These are phyloP conservation scores for Saturnispora galanensis DNA, from an alignment of 805 yeast genomes.

Conservation along the genomic window DNA sequence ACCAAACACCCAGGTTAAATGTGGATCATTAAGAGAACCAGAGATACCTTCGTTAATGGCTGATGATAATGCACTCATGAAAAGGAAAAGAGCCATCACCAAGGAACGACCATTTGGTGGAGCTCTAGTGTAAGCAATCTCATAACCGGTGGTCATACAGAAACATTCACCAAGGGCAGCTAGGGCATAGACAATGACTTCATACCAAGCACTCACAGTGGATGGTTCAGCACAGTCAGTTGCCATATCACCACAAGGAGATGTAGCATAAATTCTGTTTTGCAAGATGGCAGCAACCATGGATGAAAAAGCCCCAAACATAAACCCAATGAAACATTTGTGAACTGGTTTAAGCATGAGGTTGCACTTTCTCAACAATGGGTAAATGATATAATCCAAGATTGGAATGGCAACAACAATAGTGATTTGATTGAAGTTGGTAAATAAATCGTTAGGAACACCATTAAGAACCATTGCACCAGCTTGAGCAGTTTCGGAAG, in stretches of 20 bases:
- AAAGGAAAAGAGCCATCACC: constrained; percentile 36
- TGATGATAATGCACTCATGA: constrained; percentile 37
- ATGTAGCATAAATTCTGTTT: constrained; percentile 35
- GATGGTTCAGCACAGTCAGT: constrained; percentile 28
- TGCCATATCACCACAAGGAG: constrained; percentile 43
- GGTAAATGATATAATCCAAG: constrained; percentile 39
- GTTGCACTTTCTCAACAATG: constrained; percentile 32
- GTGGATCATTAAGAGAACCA: constrained; percentile 33
- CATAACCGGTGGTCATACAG: constrained; percentile 41
- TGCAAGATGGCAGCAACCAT: constrained; percentile 43
- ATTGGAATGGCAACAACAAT: constrained; percentile 43
- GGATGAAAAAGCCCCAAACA: constrained; percentile 37
- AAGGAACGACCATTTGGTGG: constrained; percentile 45
- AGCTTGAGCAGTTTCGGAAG: constrained; percentile 42
- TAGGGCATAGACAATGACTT: constrained; percentile 26
- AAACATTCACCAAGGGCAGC: constrained; percentile 45
- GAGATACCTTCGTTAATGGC: constrained; percentile 36
- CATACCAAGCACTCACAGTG: constrained; percentile 28
- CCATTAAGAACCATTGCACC: constrained; percentile 44
- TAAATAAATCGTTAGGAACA: constrained; percentile 49
- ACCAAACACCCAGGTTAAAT: constrained; percentile 34
- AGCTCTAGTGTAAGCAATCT: constrained; percentile 43
- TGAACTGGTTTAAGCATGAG: constrained; percentile 36
- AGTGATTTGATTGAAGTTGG: constrained; percentile 45
- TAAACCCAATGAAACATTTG: constrained; percentile 39